Base-by-base conservation (phyloP, 2,329 filamentous ascomycete genomes). In the Stagonosporopsis rhizophila region DNA sequence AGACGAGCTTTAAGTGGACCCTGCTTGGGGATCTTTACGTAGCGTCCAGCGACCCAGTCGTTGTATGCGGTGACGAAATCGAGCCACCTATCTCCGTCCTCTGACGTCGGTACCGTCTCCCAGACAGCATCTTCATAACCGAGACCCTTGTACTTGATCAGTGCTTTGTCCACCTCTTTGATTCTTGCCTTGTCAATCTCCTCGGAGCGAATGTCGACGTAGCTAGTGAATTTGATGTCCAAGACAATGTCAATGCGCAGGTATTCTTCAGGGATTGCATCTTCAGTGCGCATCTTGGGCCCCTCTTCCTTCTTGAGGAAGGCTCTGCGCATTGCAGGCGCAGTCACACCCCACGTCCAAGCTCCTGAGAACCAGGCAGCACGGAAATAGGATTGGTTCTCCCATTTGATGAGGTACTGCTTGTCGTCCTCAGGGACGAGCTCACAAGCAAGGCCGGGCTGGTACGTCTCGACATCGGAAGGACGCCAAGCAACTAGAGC, bases 351-450 rank as follows among this genome's bases (percentile, higher is more conserved):
- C 81, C 86, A 94, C 0, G 96, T 84, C 95, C 95, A 99, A 15
- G 89, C 83, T 12, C 94, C 95, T 9, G 92, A 87, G 83, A 92
- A 90, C 95, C 96, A 99, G 6, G 81, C 82, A 49, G 90, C 91
- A 62, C 91, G 88, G 60, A 88, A 89, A 69, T 97, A 96, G 0
- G 94, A 96, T 52, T 85, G 82, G 0, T 82, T 81, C 40, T 89
- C 87, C 91, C 93, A 98, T 72, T 95, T 96, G 66, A 99, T 79
- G 2, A 99, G 83, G 69, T 98, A 99, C 65, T 97, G 92, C 62
- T 93, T 93, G n/a, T 90, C 82, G 51, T 92, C 89, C 68, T 95
- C 89, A 11, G 78, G 75, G n/a, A 91, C 78, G 49, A 84, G 78
- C 25, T 85, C 78, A 44, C 82, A 81, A 1, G 79, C 78, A 48